Base-by-base conservation (phyloP, 1,139 yeast species). In the Geotrichum europaeum region DNA sequence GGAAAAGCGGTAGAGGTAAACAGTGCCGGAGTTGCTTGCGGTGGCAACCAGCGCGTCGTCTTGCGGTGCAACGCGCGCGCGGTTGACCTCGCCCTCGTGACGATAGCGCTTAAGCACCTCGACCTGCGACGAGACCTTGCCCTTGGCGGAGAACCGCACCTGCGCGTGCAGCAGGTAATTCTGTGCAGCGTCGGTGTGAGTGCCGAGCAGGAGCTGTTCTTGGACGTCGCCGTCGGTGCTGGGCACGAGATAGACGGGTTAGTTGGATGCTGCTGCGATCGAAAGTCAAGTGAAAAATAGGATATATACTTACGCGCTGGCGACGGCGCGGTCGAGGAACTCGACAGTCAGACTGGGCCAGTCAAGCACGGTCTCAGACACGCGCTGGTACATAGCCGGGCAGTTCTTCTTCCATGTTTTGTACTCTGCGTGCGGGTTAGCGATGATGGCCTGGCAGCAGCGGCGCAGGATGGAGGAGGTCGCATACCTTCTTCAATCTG, bases 361-460 rank as follows among this genome's bases (percentile, higher is more conserved):
- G 55, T 85, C 84, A 57, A 85, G 76, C 24, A 89, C 83, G 64
- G 83, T 79, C 43, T 96, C 83, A 65, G 89, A 83, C 67, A 90
- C 81, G 64, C 89, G 78, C 72, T 89, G 89, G 75, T 94, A 94
- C 58, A 94, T 77, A 66, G 90, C 80, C 18, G 96, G 97, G n/a
- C 94, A 88, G 13, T 96, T 86, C 71, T 94, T 94, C 74, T 92
- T 92, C 99, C 99, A 94, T 62, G 89, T 88, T 70, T 91, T 89
- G 78, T 85, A 91, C 74, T 89, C 96, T 72, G 34, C 3, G 18
- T 9, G 22, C 13, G 20, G 15, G 24, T 50, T 22, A 53, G 50
- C 54, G 54, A 20, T n/a, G 24, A 36, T 12, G 20, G 25, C 12
- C 32, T 2, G 10, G 9, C 32, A 28, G 32, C 32, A 28, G 22